Evolutionary conservation across 202 grass and related monocot species (phyloP), one percentile per base, ranked within the genome.

Genomic region (Cymbopogon flexuosus): DNA sequence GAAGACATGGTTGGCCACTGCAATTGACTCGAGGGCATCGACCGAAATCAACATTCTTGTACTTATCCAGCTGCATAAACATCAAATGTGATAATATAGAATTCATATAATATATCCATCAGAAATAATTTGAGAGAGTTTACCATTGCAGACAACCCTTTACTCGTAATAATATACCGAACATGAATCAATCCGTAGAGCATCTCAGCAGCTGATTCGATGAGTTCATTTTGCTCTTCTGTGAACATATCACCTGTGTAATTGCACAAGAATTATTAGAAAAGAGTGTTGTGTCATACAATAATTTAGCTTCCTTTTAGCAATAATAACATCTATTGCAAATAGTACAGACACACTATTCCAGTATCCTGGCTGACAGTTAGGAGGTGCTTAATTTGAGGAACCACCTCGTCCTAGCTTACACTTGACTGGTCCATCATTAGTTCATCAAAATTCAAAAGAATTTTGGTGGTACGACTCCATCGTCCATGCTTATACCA

Each of bases 151-250:
- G 90, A 73, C 67, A 97, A 57, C 51, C 93, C 93, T 91, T 97
- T 97, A 60, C 81, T 89, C 11, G 93, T 97, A 72, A 91, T 81
- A 87, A 97, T 93, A 81, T 93, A 93, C 41, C 90, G 90, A 3
- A 86, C 93, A 85, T 97, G 93, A 87, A 97, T 93, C 71, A 97
- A 76, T 70, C 93, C 93, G 85, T 97, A 97, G 34, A 97, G 35
- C 90, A 97, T 93, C 86, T 97, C 93, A 62, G 93, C 93, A 80
- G 88, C 93, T 85, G 90, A 93, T 91, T 97, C 93, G 61, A 97
- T 85, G 63, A 90, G 79, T 68, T 90, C 91, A 75, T 97, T 90
- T 84, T 93, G 90, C 76, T 97, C 90, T 81, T 93, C 93, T 5
- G 90, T 92, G 45, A 89, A 87, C 81, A 87, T 92, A 84, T 91